Conservation (phyloP, 768 basidiomycete species). For the Boletus eberwhitei region DNA sequence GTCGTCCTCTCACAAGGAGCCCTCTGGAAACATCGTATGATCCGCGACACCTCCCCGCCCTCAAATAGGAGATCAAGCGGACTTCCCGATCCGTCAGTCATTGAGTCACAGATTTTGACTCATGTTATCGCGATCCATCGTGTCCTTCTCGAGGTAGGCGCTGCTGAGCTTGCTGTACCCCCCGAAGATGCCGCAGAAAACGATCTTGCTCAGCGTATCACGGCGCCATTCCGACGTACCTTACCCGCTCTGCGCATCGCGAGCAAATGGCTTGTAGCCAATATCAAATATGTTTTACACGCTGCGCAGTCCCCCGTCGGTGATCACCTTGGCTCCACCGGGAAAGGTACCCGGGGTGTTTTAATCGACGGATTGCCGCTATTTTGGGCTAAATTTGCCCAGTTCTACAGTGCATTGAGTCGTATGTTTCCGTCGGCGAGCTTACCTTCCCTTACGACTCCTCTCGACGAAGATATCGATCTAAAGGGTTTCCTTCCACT, state of each 20-base stretch:
- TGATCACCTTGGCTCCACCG: conserved; percentile 3
- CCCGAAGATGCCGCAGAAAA: conserved; percentile 51
- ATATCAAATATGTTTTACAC: conserved; percentile 63
- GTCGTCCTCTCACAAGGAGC: conserved; percentile 76
- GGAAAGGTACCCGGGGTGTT: conserved; percentile 18
- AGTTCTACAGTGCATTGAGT: conserved; percentile 60
- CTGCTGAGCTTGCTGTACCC: conserved; percentile 54
- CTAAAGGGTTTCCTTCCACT: conserved; percentile 86
- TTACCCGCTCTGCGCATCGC: conserved; percentile 85
- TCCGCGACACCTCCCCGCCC: conserved; percentile 45
- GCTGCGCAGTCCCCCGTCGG: conserved; percentile 34
- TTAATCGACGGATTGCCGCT: conserved; percentile 36
- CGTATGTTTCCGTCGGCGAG: conserved; percentile 64
- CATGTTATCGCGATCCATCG: conserved; percentile 68
- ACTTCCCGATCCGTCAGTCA: conserved; percentile 30
- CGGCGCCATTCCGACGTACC: conserved; percentile 79
- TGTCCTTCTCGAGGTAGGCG: conserved; percentile 62
- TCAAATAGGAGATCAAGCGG: conserved; percentile 25
- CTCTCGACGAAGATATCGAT: conserved; percentile 89
- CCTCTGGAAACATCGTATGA: conserved; percentile 80
- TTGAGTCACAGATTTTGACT: conserved; percentile 63
- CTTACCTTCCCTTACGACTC: conserved; percentile 54
- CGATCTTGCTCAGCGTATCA: conserved; percentile 78
- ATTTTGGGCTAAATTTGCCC: conserved; percentile 74
- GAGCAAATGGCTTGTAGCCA: conserved; percentile 83